These are phyloP conservation scores for Phaeosphaeriaceae sp. DNA, from an alignment of 2,329 filamentous ascomycete genomes.

Conservation along the genomic window DNA sequence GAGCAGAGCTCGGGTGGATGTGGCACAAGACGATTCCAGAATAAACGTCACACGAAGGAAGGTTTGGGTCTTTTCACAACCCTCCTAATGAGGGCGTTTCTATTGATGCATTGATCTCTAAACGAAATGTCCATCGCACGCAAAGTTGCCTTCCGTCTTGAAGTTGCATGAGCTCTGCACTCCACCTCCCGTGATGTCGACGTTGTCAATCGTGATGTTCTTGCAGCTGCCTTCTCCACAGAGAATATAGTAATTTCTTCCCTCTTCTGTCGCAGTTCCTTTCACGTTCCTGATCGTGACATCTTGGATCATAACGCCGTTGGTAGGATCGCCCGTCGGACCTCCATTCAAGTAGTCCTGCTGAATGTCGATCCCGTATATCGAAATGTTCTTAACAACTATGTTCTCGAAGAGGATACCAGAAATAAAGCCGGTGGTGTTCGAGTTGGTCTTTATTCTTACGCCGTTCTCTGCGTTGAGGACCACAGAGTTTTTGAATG, in stretches of 20 bases:
- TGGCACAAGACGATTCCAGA: no score
- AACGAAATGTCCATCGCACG: constrained; percentile 29
- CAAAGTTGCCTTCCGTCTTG: constrained; percentile 34
- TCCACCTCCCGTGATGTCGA: constrained; percentile 49
- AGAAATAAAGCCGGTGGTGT: constrained; percentile 53
- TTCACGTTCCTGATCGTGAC: constrained; percentile 51
- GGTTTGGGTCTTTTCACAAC: no score
- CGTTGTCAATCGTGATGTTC: constrained; percentile 60
- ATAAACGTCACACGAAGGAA: no score
- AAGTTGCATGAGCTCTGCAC: constrained; percentile 39
- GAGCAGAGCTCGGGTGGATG: no score
- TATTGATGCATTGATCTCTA: not conserved
- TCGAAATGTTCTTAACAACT: constrained; percentile 49
- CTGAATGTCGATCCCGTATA: constrained; percentile 59
- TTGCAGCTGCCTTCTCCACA: constrained; percentile 60
- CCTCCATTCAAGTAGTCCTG: constrained; percentile 59
- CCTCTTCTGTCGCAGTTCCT: constrained; percentile 41
- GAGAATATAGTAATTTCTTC: constrained; percentile 58
- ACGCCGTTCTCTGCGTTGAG: constrained; percentile 61
- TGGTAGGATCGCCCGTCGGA: constrained; percentile 53
- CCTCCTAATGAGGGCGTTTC: no score
- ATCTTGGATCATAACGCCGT: constrained; percentile 53
- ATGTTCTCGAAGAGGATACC: constrained; percentile 26
- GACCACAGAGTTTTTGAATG: constrained; percentile 57
- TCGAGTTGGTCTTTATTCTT: constrained; percentile 63